These are phyloP conservation scores for Termitomyces sp. DNA, from an alignment of 768 basidiomycete genomes.

Conservation along the genomic window DNA sequence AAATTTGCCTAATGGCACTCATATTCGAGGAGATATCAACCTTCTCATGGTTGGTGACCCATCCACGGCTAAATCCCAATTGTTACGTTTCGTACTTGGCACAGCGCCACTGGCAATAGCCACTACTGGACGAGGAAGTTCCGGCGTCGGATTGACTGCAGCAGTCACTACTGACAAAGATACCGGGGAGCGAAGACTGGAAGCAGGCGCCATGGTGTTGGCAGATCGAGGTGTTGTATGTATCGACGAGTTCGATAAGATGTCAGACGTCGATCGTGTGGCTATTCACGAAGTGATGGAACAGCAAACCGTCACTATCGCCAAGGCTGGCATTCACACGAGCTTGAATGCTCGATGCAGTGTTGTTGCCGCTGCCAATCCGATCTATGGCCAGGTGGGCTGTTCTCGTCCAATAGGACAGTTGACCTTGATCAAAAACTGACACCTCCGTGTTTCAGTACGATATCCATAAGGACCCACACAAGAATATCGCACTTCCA, in stretches of 20 bases:
- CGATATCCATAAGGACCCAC: conserved; percentile 98
- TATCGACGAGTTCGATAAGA: conserved; percentile 99
- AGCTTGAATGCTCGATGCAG: conserved; percentile 97
- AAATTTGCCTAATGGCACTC: conserved; percentile 94
- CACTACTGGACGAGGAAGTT: conserved; percentile 94
- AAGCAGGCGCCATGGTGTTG: conserved; percentile 99
- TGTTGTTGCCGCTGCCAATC: conserved; percentile 97
- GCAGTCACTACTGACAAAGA: conserved; percentile 98
- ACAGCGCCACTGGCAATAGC: conserved; percentile 97
- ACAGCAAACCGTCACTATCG: conserved; percentile 98
- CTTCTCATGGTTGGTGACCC: conserved; percentile 99
- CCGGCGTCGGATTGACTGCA: conserved; percentile 98
- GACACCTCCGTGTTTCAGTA: conserved; percentile 49
- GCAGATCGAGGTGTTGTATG: conserved; percentile 98
- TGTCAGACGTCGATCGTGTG: conserved; percentile 98
- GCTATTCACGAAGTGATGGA: conserved; percentile 99
- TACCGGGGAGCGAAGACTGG: conserved; percentile 92
- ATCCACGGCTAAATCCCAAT: conserved; percentile 95
- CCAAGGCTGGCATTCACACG: conserved; percentile 98
- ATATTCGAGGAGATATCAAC: conserved; percentile 99
- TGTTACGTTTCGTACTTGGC: conserved; percentile 91
- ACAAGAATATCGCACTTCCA: conserved; percentile 96
- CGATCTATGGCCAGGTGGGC: conserved; percentile 91
- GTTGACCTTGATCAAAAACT: neutral
- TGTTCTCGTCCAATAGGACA: neutral